phyloP scores from a whole-genome alignment of 2,329 filamentous ascomycete genomes.

The Colletotrichum salicis region DNA sequence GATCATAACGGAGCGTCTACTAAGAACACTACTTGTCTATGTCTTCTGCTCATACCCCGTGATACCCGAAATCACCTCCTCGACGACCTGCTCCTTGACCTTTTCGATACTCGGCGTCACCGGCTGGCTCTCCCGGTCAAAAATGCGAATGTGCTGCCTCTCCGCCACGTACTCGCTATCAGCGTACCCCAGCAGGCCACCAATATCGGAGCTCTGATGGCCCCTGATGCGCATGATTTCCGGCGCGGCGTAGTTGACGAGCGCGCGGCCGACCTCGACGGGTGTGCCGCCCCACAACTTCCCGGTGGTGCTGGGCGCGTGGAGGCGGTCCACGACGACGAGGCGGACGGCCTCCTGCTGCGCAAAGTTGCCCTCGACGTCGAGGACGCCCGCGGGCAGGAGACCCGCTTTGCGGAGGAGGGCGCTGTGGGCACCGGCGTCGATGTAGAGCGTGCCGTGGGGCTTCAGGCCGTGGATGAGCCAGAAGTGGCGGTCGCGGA shows the following conservation, averaged over 20 bases:
- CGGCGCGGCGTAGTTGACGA: constrained; percentile 91
- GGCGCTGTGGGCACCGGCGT: constrained; percentile 86
- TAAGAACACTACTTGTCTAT: neutral
- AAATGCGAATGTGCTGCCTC: constrained; percentile 87
- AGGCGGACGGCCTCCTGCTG: constrained; percentile 93
- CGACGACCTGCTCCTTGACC: constrained; percentile 32
- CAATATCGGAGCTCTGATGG: constrained; percentile 83
- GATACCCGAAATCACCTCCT: constrained; percentile 35
- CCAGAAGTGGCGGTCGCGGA: constrained; percentile 97
- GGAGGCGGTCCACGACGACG: constrained; percentile 76
- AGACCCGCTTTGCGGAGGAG: constrained; percentile 86
- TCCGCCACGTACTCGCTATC: constrained; percentile 95
- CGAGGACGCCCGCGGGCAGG: constrained; percentile 89
- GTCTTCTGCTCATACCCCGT: constrained; percentile 39
- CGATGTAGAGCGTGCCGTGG: constrained; percentile 92
- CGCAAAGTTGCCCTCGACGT: constrained; percentile 87
- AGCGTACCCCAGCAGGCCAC: constrained; percentile 84
- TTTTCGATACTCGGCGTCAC: constrained; percentile 56
- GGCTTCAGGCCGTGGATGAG: constrained; percentile 90
- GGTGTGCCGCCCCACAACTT: constrained; percentile 63
- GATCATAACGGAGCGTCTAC: neutral
- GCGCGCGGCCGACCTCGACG: constrained; percentile 83
- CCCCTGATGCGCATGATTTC: constrained; percentile 90
- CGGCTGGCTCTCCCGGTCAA: constrained; percentile 64
- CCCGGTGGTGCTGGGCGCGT: constrained; percentile 50